Evolutionary conservation across 2,329 filamentous ascomycete species (phyloP).

Genomic region (Colletotrichum sp.): DNA sequence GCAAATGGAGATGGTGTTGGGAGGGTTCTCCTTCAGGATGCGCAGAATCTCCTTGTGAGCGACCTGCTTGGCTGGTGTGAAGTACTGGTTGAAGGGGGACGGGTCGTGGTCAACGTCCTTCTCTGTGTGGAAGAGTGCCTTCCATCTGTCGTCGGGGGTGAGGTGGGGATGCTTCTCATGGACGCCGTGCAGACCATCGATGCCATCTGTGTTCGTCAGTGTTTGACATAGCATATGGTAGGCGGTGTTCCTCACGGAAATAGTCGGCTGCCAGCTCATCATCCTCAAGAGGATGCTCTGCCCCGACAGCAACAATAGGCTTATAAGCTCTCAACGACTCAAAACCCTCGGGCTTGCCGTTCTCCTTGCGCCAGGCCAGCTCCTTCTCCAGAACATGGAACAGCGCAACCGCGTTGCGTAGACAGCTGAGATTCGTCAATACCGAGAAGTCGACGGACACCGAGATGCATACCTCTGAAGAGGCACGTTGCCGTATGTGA

Average conservation of each 20-base stretch:
- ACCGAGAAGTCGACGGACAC: background rate
- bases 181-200: constrained; percentile 78
- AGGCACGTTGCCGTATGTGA: constrained; percentile 94
- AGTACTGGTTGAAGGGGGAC: constrained; percentile 60
- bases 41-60: constrained; percentile 91
- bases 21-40: constrained; percentile 80
- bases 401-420: constrained; percentile 86
- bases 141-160: constrained; percentile 76
- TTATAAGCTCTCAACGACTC: constrained; percentile 74
- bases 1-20: constrained; percentile 86
- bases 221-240: background rate
- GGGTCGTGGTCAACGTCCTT: constrained; percentile 29
- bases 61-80: constrained; percentile 75
- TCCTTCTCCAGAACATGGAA: constrained; percentile 95
- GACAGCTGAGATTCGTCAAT: constrained; percentile 60
- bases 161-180: constrained; percentile 78
- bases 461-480: constrained; percentile 69
- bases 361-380: constrained; percentile 77
- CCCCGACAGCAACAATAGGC: constrained; percentile 85
- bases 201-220: constrained; percentile 61
- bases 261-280: constrained; percentile 82
- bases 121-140: constrained; percentile 63
- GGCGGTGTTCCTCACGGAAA: constrained; percentile 71
- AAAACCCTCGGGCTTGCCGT: constrained; percentile 73
- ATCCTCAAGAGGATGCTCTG: constrained; percentile 84